phyloP scores from a whole-genome alignment of 1,284 basidiomycete species.

The Microstroma glucosiphilum region DNA sequence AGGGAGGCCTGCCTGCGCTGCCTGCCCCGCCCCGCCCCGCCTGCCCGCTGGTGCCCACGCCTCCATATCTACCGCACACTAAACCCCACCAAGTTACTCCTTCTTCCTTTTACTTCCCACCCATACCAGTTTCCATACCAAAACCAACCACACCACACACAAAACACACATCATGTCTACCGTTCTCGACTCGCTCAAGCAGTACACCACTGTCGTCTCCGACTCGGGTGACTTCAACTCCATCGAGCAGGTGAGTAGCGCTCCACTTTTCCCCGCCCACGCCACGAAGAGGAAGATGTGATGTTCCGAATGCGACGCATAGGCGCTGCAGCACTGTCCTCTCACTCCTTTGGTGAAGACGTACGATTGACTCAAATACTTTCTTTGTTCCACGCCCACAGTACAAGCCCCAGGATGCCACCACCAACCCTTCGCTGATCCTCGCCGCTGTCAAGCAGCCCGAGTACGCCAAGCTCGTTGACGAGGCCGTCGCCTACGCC shows the following conservation, averaged over 20 bases:
- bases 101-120: neutral
- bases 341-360: too few species aligned
- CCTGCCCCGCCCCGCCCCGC: too few species aligned
- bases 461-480: constrained; percentile 75
- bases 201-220: constrained; percentile 48
- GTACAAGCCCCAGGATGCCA: constrained; percentile 51
- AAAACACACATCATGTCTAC: constrained; percentile 22
- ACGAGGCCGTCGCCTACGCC: constrained; percentile 72
- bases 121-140: constrained; percentile 6
- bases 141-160: neutral
- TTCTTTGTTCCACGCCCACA: neutral
- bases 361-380: too few species aligned
- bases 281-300: too few species aligned
- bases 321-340: too few species aligned
- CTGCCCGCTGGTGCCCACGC: too few species aligned
- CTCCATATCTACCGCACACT: too few species aligned
- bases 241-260: constrained; percentile 24
- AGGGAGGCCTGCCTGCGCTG: too few species aligned
- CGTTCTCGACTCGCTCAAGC: constrained; percentile 47
- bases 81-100: too few species aligned
- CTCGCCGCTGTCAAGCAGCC: constrained; percentile 87
- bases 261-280: too few species aligned
- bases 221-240: constrained; percentile 51
- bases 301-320: too few species aligned
- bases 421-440: constrained; percentile 56